Percentiles rank a stretch among this genome's conserved stretches.
Evolutionary conservation across 306 rosid genomes (phyloP).

Genomic region (Sicyos baderoa): DNA sequence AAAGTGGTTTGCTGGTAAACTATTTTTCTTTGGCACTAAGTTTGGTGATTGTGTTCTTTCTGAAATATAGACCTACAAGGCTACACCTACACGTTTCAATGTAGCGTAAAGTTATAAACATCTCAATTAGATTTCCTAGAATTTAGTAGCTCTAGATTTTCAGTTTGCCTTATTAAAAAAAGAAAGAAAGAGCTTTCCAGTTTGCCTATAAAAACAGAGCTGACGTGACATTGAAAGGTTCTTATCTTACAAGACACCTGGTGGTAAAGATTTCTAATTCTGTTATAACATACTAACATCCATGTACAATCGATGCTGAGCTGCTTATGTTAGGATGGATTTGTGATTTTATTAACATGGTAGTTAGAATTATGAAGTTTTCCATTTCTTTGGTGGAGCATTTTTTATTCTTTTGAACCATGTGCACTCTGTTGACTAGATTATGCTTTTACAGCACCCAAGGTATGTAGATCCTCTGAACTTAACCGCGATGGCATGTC

Average conservation of each 20-base stretch:
- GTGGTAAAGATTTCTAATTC: background rate
- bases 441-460: conserved; percentile 56
- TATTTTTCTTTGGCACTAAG: conserved; percentile 19
- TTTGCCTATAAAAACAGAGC: background rate
- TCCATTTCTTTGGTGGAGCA: too few species aligned
- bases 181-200: background rate
- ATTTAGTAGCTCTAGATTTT: background rate
- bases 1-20: conserved; percentile 90
- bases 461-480: conserved; percentile 87
- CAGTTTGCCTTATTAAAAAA: background rate
- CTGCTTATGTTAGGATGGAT: background rate
- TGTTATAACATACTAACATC: too few species aligned
- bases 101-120: background rate
- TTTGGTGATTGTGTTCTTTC: conserved; percentile 2
- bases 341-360: background rate
- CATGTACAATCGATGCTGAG: background rate
- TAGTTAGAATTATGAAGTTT: background rate
- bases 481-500: conserved; percentile 96
- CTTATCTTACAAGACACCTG: background rate
- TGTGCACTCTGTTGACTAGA: background rate
- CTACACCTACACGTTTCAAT: background rate
- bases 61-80: background rate
- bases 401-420: background rate
- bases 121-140: background rate
- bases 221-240: background rate